Conservation (phyloP, 352 stramenopile species). For the Phytophthora quininea region DNA sequence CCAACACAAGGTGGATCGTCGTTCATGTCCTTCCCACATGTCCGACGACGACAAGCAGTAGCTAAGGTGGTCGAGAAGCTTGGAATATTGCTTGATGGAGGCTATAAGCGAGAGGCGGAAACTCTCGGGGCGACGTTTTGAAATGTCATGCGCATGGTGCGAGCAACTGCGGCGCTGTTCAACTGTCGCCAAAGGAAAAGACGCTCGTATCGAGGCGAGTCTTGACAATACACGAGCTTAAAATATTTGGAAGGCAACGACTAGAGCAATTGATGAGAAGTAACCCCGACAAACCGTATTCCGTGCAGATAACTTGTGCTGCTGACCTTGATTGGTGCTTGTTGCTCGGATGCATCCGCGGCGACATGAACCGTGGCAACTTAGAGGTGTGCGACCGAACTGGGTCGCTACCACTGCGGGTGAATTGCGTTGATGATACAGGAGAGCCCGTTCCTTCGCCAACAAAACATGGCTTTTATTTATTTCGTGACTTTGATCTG, state of each 20-base stretch:
- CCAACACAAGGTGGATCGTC: background rate
- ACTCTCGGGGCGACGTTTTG: constrained; percentile 56
- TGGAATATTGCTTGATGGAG: background rate
- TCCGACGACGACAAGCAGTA: constrained; percentile 36
- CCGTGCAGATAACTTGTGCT: constrained; percentile 15
- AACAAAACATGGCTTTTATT: constrained; percentile 26
- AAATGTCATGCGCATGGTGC: constrained; percentile 28
- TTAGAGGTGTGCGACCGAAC: constrained; percentile 52
- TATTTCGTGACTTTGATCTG: constrained; percentile 42
- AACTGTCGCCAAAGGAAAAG: constrained; percentile 23
- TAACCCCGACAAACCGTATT: background rate
- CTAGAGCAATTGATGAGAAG: constrained; percentile 4
- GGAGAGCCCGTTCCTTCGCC: constrained; percentile 6
- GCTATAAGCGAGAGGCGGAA: constrained; percentile 4
- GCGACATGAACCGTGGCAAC: constrained; percentile 43
- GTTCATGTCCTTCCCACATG: constrained; percentile 27
- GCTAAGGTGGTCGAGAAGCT: constrained; percentile 31
- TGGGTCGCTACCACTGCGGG: constrained; percentile 36
- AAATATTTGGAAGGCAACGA: constrained; percentile 17
- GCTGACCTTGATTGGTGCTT: constrained; percentile 43
- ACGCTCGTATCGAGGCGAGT: constrained; percentile 12
- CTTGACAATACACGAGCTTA: constrained; percentile 32
- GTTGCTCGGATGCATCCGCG: constrained; percentile 39
- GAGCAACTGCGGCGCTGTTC: constrained; percentile 17
- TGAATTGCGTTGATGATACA: constrained; percentile 5